Evolutionary conservation across 129 eudicot species (phyloP), one percentile per base, ranked within the genome.

Genomic region (Kitagawia praeruptora): DNA sequence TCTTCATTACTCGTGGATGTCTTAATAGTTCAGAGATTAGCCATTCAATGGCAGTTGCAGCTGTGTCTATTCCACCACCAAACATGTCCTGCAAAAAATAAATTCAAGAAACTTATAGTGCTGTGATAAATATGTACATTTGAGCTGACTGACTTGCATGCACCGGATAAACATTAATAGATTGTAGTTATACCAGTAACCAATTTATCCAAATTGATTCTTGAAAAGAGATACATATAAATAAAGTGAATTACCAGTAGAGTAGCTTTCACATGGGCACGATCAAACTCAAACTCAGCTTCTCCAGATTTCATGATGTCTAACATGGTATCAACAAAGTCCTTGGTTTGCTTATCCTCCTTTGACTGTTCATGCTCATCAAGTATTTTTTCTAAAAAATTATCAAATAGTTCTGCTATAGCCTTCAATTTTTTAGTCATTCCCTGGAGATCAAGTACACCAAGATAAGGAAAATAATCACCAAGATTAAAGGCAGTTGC

Each of bases 381-480:
- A 2, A 85, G 79, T 61, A 81, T 81, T 71, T 75, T 80, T 54
- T 85, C 85, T 23, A 81, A 19, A 67, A 85, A 81, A 11, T 27
- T 58, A 74, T 85, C 87, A 38, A 51, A 81, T 14, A 54, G 41
- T 76, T 31, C 76, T 38, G 78, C 70, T 5, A 75, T 12, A 48
- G n/a, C 69, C 85, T 78, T 79, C 78, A 85, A 6, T 39, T 77
- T 46, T 10, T 77, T 51, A 0, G 77, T 56, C 25, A 74, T 16
- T 41, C 88, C 85, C 78, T 85, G 88, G 21, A 81, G 83, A 78
- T 85, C 88, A 75, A 85, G 54, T 41, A 63, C 48, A 48, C 83
- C 76, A 44, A 82, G 64, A 38, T 28, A 81, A 34, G 83, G 83
- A 47, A 75, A 74, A 45, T 40, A 81, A 63, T 75, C 79, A 16